A percentile compares a stretch with the other conserved stretches of the same genome.
These are phyloP conservation scores for Acer campestre DNA, from an alignment of 345 rosid genomes.

Conservation along the genomic window DNA sequence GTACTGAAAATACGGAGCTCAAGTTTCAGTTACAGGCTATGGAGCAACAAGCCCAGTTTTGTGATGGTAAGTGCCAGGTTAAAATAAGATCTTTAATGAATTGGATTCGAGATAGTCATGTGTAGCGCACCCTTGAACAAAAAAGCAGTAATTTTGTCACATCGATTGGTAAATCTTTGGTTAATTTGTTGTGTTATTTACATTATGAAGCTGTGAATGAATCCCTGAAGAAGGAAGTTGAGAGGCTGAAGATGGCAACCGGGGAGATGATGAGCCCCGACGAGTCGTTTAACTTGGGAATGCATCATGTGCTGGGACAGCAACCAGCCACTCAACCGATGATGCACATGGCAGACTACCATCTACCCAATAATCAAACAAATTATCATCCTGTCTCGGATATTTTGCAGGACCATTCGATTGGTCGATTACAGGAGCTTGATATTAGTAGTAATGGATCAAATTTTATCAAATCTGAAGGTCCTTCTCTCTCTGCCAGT, in stretches of 20 bases:
- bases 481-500: slow-evolving; percentile 61
- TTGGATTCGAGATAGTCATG: too few species aligned
- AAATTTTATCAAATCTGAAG: slow-evolving; percentile 55
- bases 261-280: slow-evolving; percentile 49
- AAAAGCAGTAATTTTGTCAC: not conserved
- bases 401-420: slow-evolving; percentile 38
- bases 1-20: slow-evolving; percentile 72
- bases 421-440: slow-evolving; percentile 53
- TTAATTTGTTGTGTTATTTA: not conserved
- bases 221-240: slow-evolving; percentile 69
- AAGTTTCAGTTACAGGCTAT: slow-evolving; percentile 72
- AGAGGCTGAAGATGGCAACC: slow-evolving; percentile 60
- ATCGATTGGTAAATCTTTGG: not conserved
- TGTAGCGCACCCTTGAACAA: too few species aligned
- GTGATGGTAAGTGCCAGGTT: slow-evolving; percentile 57
- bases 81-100: not conserved
- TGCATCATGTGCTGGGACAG: slow-evolving; percentile 45
- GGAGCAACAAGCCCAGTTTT: slow-evolving; percentile 86
- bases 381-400: slow-evolving; percentile 33
- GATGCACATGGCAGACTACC: slow-evolving; percentile 29
- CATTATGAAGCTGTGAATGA: slow-evolving; percentile 54
- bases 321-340: slow-evolving; percentile 34
- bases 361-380: slow-evolving; percentile 13
- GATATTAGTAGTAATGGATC: slow-evolving; percentile 61
- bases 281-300: slow-evolving; percentile 48